Evolutionary conservation across 129 eudicot species (phyloP).

Genomic region (Sambucus nigra): DNA sequence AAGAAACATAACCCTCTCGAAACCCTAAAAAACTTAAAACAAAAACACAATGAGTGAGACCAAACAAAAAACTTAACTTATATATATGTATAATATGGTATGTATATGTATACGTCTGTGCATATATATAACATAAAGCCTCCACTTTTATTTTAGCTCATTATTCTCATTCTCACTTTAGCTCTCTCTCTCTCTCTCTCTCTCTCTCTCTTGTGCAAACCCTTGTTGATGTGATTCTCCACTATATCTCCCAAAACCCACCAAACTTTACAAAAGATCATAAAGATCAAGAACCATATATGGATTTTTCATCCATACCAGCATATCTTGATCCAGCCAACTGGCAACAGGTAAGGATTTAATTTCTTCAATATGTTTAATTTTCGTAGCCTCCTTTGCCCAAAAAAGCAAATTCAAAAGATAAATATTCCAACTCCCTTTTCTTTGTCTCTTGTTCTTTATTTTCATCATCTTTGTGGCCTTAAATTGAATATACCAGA

Average conservation of each 20-base stretch:
- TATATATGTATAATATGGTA: too few species aligned
- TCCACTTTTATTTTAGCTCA: constrained; percentile 48
- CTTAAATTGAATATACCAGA: constrained; percentile 41
- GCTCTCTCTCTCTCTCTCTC: constrained; percentile 30
- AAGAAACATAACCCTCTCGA: constrained; percentile 29
- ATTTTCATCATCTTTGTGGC: constrained; percentile 17
- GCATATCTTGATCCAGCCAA: constrained; percentile 86
- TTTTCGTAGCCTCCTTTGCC: constrained; percentile 32
- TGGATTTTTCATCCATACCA: constrained; percentile 77
- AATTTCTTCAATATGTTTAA: constrained; percentile 7
- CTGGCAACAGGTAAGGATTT: constrained; percentile 68
- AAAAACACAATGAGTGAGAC: constrained; percentile 33
- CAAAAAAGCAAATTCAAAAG: constrained; percentile 38
- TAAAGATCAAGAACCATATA: constrained; percentile 39
- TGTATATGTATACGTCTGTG: constrained; percentile 1
- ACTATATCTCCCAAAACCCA: constrained; percentile 22
- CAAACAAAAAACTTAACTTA: constrained; percentile 12
- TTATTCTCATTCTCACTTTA: constrained; percentile 42
- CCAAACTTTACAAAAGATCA: constrained; percentile 62
- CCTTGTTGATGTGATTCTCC: constrained; percentile 74
- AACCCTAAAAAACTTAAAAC: constrained; percentile 49
- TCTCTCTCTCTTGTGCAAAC: constrained; percentile 30
- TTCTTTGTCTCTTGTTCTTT: constrained; percentile 18
- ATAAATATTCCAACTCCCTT: constrained; percentile 25
- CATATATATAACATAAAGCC: constrained; percentile 47